These are phyloP conservation scores for Phytophthora quininea DNA, from an alignment of 352 stramenopile species.

Conservation along the genomic window DNA sequence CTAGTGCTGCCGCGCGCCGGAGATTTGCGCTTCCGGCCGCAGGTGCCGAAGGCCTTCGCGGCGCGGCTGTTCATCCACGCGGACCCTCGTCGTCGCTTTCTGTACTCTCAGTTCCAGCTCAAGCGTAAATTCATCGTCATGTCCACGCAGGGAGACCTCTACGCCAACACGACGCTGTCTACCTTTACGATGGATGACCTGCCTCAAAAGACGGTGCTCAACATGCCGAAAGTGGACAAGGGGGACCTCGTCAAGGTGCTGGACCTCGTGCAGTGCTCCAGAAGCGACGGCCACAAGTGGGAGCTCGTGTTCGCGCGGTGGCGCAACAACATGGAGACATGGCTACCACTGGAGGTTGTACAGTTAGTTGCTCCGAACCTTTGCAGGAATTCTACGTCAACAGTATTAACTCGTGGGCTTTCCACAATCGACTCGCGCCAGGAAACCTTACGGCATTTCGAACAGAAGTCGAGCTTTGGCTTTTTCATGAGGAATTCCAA, in stretches of 20 bases:
- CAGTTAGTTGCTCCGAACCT: slow-evolving; percentile 44
- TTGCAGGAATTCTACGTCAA: slow-evolving; percentile 83
- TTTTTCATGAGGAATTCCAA: slow-evolving; percentile 72
- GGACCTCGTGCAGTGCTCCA: slow-evolving; percentile 71
- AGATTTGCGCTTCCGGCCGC: slow-evolving; percentile 61
- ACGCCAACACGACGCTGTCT: slow-evolving; percentile 46
- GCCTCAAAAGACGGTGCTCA: slow-evolving; percentile 50
- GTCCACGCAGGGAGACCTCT: slow-evolving; percentile 70
- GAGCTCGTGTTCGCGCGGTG: slow-evolving; percentile 76
- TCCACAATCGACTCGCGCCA: slow-evolving; percentile 49
- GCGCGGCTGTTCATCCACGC: slow-evolving; percentile 62
- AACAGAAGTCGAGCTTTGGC: slow-evolving; percentile 79
- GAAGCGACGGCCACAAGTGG: slow-evolving; percentile 51
- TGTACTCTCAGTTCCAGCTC: slow-evolving; percentile 66
- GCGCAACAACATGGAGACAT: slow-evolving; percentile 69
- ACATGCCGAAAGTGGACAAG: slow-evolving; percentile 53
- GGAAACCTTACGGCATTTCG: slow-evolving; percentile 42
- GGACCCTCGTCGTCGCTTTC: slow-evolving; percentile 40
- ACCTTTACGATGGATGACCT: slow-evolving; percentile 49
- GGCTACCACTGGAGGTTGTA: slow-evolving; percentile 69
- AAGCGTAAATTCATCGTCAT: slow-evolving; percentile 79
- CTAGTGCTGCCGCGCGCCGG: slow-evolving; percentile 61
- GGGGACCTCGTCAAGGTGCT: slow-evolving; percentile 72
- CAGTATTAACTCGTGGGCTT: slow-evolving; percentile 77
- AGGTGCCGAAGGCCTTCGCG: slow-evolving; percentile 46